Conservation (phyloP, 306 rosid species). For the Cicer arietinum region DNA sequence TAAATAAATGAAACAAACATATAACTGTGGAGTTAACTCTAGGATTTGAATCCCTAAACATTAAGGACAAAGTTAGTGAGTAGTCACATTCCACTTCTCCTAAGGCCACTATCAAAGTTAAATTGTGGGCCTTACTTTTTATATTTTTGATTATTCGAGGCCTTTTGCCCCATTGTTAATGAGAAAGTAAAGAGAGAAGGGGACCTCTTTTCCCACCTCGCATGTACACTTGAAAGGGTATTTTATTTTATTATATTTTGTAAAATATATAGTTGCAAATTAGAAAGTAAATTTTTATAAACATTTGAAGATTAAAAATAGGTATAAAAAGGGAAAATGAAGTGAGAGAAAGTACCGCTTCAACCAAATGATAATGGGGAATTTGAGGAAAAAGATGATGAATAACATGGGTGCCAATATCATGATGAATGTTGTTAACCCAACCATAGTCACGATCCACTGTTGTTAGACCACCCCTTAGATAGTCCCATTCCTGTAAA, state of each 20-base stretch:
- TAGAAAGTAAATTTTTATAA: too few species aligned
- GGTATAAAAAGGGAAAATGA: not conserved
- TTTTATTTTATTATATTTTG: too few species aligned
- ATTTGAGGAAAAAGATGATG: conserved; percentile 99
- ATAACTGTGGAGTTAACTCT: not conserved
- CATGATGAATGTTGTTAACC: conserved; percentile 89
- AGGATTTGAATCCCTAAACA: not conserved
- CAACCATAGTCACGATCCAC: conserved; percentile 93
- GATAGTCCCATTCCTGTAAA: conserved; percentile 83
- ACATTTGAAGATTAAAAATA: too few species aligned
- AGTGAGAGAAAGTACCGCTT: conserved; percentile 65
- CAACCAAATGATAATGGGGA: conserved; percentile 88
- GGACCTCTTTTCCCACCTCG: too few species aligned
- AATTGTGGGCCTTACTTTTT: not conserved
- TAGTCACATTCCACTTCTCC: conserved; percentile 20
- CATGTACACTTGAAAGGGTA: too few species aligned
- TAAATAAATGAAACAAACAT: not conserved
- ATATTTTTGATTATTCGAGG: too few species aligned
- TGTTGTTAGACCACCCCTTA: conserved; percentile 91
- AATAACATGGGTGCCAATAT: conserved; percentile 97
- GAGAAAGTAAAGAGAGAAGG: too few species aligned
- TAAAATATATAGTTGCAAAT: too few species aligned
- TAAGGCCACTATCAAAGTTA: not conserved
- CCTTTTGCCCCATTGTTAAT: too few species aligned
- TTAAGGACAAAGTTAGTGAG: not conserved